A percentile compares a stretch with the other conserved stretches of the same genome.
phyloP scores from a whole-genome alignment of 1,284 basidiomycete genomes.

The Marasmius tenuissimus region DNA sequence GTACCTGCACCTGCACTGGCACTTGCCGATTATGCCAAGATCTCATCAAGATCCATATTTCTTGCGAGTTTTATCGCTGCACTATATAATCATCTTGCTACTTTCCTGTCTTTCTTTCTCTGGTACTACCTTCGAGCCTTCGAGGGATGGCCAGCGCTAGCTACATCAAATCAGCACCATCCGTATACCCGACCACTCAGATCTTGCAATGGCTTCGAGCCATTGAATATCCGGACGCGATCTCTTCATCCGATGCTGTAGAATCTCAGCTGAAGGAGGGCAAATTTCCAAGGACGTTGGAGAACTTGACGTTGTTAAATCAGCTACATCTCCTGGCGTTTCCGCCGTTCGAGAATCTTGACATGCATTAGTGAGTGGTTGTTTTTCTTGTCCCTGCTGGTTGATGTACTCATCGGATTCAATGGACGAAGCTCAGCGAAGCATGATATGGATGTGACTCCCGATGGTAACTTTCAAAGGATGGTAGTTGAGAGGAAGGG shows the following conservation, averaged over 20 bases:
- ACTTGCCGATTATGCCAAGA: too few species aligned
- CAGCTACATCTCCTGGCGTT: constrained; percentile 26
- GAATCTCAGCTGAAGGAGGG: constrained; percentile 2
- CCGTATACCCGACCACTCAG: background rate
- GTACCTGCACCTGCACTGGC: too few species aligned
- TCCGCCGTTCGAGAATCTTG: constrained; percentile 35
- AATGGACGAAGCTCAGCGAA: constrained; percentile 23
- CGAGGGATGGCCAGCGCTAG: background rate
- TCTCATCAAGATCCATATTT: too few species aligned
- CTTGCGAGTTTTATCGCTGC: too few species aligned
- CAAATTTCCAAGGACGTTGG: constrained; percentile 17
- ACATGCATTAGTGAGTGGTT: constrained; percentile 37
- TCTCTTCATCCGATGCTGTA: constrained; percentile 10
- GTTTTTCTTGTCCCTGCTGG: background rate
- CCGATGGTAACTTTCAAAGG: constrained; percentile 27
- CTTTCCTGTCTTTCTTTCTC: too few species aligned
- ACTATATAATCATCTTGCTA: too few species aligned
- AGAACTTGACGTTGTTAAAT: constrained; percentile 26
- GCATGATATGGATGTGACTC: constrained; percentile 32
- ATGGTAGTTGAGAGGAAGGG: constrained; percentile 29
- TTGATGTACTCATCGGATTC: background rate
- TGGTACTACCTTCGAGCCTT: too few species aligned
- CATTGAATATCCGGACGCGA: background rate
- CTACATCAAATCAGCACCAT: background rate
- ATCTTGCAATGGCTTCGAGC: background rate